phyloP scores from a whole-genome alignment of 2,329 filamentous ascomycete species.

The Epichloe bromicola region DNA sequence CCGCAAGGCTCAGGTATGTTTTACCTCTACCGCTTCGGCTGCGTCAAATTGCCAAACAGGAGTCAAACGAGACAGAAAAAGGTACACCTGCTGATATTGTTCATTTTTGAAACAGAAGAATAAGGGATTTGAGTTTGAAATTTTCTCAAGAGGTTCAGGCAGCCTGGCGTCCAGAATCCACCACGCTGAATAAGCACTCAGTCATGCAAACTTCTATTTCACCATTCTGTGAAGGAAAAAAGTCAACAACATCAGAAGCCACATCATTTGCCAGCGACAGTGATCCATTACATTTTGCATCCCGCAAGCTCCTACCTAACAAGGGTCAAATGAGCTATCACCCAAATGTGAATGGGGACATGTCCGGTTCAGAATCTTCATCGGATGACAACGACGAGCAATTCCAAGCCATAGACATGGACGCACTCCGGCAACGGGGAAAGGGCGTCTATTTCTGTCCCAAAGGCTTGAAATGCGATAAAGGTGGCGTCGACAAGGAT shows the following conservation, averaged over 20 bases:
- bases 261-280: constrained; percentile 9
- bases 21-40: not conserved
- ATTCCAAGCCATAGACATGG: constrained; percentile 25
- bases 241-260: constrained; percentile 8
- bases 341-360: constrained; percentile 3
- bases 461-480: constrained; percentile 22
- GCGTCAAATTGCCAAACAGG: not conserved
- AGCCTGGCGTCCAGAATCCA: constrained; percentile 15
- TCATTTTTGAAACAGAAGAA: constrained; percentile 16
- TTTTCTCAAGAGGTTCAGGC: constrained; percentile 22
- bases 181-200: constrained; percentile 7
- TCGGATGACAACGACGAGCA: constrained; percentile 19
- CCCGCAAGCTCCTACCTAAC: constrained; percentile 13
- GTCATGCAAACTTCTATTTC: constrained; percentile 12
- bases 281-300: constrained; percentile 11
- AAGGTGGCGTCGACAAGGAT: constrained; percentile 27
- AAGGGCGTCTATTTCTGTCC: constrained; percentile 27
- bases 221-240: constrained; percentile 12
- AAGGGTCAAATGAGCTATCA: constrained; percentile 8
- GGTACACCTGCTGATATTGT: not conserved
- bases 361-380: constrained; percentile 16
- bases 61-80: not conserved
- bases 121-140: constrained; percentile 19
- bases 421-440: constrained; percentile 25
- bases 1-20: constrained; percentile 21